Evolutionary conservation across 176 grass and related monocot species (phyloP).

Genomic region (Poa pratensis): DNA sequence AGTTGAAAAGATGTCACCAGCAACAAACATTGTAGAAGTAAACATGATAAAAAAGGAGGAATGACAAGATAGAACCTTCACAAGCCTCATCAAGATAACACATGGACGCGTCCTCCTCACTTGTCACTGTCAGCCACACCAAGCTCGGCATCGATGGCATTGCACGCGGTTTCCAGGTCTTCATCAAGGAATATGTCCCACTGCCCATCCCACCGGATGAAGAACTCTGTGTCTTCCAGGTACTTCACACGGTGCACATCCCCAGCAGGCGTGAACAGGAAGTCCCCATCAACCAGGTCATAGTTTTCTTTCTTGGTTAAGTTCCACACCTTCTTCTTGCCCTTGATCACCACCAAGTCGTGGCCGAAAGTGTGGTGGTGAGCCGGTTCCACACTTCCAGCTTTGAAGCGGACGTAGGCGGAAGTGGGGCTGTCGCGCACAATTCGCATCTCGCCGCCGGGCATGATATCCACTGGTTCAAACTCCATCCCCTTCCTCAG

Average conservation of each 20-base stretch:
- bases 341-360: slow-evolving; percentile 84
- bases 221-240: slow-evolving; percentile 87
- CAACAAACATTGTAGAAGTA: slow-evolving; percentile 16
- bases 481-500: slow-evolving; percentile 84
- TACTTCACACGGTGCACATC: slow-evolving; percentile 92
- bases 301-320: slow-evolving; percentile 92
- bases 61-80: not conserved
- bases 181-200: slow-evolving; percentile 98
- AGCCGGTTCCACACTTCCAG: slow-evolving; percentile 88
- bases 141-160: slow-evolving; percentile 63
- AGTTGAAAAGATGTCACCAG: not conserved
- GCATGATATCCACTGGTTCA: slow-evolving; percentile 85
- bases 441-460: slow-evolving; percentile 90
- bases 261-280: slow-evolving; percentile 82
- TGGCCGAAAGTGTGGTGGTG: slow-evolving; percentile 99
- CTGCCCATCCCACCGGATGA: slow-evolving; percentile 89
- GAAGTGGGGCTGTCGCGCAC: slow-evolving; percentile 92
- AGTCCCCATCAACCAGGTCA: slow-evolving; percentile 71
- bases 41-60: slow-evolving; percentile 11
- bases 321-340: slow-evolving; percentile 96
- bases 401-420: slow-evolving; percentile 87
- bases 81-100: not conserved
- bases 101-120: not conserved
- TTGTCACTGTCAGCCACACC: slow-evolving; percentile 21
- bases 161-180: slow-evolving; percentile 62